Evolutionary conservation across 2,329 filamentous ascomycete species (phyloP), one percentile per base, ranked within the genome.

Genomic region (Intubia oerlemansii): DNA sequence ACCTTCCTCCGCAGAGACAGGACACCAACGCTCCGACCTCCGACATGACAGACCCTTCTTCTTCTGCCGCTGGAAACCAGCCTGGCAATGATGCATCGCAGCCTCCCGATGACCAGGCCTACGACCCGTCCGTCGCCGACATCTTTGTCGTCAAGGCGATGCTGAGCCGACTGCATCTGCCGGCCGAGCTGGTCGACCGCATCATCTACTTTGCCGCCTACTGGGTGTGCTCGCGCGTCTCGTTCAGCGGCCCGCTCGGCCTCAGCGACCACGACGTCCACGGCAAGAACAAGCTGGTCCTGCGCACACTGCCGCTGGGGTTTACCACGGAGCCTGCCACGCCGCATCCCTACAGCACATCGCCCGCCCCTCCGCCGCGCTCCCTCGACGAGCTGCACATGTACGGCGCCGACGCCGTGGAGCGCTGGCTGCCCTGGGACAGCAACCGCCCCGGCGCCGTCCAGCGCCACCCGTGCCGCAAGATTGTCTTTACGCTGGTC

Each of bases 131-230:
- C 0, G 43, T 56, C 4, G 42, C 50, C 23, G 64, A 73, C 41
- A 56, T 70, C 2, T 35, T 56, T 3, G 42, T 57, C 1, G 53
- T 57, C 9, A 62, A 60, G 30, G 40, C 50, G 10, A 52, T 63
- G 42, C 41, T 73, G n/a, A 41, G 39, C 16, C 49, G 51, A 29
- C 44, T 47, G 6, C 42, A 42, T 3, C 46, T 73, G 2, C 67
- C 68, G 0, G 43, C 51, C 2, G 67, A 72, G 34, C 34, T 74
- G 0, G 48, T 67, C 21, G 58, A 71, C 39, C 42, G 45, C 25
- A 56, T 74, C 25, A 44, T 72, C 30, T 66, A 74, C 39, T 42
- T 51, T 17, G 68, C 66, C 31, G 66, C 71, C 44, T 73, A 72
- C 44, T 74, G 68, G 67, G 58, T 57, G 10, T 59, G 59, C 37